A percentile compares a stretch with the other conserved stretches of the same genome.
Conservation (phyloP, 2,329 filamentous ascomycete genomes). For the Coleophoma crateriformis region DNA sequence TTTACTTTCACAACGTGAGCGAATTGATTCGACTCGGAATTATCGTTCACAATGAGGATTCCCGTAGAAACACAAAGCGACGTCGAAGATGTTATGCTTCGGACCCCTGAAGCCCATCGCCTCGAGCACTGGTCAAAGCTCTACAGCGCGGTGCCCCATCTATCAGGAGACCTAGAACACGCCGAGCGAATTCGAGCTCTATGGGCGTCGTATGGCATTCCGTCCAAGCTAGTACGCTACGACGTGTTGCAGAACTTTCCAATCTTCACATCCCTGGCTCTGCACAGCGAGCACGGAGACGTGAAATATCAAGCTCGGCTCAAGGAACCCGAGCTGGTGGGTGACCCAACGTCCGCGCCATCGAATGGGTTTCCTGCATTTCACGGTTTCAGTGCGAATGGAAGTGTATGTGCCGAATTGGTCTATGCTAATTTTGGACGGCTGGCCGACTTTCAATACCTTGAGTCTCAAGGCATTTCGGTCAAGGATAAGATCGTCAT, state of each 20-base stretch:
- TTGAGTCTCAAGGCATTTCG: conserved; percentile 35
- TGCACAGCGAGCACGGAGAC: conserved; percentile 31
- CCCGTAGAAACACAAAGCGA: neutral
- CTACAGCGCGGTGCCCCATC: neutral
- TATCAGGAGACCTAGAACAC: neutral
- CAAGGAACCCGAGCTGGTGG: conserved; percentile 72
- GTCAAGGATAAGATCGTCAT: conserved; percentile 74
- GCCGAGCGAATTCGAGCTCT: neutral
- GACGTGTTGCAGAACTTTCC: conserved; percentile 59
- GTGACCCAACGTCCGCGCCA: conserved; percentile 70
- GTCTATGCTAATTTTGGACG: conserved; percentile 87
- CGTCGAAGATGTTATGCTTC: neutral
- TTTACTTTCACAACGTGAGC: no score
- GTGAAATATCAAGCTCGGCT: conserved; percentile 68
- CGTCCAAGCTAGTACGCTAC: conserved; percentile 29
- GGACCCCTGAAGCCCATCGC: neutral
- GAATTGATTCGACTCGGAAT: neutral
- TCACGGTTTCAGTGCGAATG: conserved; percentile 85
- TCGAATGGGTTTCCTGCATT: conserved; percentile 76
- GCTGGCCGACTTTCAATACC: conserved; percentile 73
- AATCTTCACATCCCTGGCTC: conserved; percentile 45
- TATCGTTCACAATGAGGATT: neutral
- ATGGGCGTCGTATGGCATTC: conserved; percentile 3
- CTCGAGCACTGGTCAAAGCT: neutral
- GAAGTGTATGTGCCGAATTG: conserved; percentile 78